These are phyloP conservation scores for Apiotrichum gamsii DNA, from an alignment of 1,284 basidiomycete species.

Conservation along the genomic window DNA sequence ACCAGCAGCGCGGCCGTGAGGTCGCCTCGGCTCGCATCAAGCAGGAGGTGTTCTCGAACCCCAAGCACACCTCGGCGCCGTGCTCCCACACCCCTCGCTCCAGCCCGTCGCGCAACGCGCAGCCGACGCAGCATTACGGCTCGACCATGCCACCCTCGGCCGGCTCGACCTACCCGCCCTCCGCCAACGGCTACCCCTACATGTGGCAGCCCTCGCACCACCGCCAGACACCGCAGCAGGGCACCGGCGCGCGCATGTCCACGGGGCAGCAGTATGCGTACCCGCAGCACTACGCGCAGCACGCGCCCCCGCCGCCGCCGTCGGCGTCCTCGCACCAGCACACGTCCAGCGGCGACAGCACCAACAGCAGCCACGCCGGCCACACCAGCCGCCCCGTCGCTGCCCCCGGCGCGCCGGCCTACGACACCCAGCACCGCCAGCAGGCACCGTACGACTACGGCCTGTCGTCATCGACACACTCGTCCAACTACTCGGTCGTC, in stretches of 20 bases:
- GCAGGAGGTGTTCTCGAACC: background rate
- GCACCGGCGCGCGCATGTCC: background rate
- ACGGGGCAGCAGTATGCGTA: background rate
- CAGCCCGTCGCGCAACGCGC: background rate
- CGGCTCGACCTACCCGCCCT: background rate
- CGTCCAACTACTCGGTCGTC: no score
- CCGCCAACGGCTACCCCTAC: background rate
- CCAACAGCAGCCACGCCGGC: background rate
- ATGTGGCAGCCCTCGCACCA: background rate
- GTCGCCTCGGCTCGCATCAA: slow-evolving; percentile 1
- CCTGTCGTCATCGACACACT: background rate
- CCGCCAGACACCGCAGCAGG: background rate
- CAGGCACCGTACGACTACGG: background rate
- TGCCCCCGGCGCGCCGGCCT: no score
- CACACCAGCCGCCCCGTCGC: no score
- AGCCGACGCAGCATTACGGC: background rate
- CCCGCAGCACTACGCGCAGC: no score
- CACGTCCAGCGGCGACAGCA: background rate
- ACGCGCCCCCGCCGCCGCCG: background rate
- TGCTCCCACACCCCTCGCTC: background rate
- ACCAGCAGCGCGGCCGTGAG: slow-evolving; percentile 10
- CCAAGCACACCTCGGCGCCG: background rate
- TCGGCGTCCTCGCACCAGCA: background rate
- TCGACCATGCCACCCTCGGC: background rate
- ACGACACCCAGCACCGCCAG: background rate